These are phyloP conservation scores for Backusella liffmaniae DNA, from an alignment of 192 early-diverging fungal species.

Conservation along the genomic window DNA sequence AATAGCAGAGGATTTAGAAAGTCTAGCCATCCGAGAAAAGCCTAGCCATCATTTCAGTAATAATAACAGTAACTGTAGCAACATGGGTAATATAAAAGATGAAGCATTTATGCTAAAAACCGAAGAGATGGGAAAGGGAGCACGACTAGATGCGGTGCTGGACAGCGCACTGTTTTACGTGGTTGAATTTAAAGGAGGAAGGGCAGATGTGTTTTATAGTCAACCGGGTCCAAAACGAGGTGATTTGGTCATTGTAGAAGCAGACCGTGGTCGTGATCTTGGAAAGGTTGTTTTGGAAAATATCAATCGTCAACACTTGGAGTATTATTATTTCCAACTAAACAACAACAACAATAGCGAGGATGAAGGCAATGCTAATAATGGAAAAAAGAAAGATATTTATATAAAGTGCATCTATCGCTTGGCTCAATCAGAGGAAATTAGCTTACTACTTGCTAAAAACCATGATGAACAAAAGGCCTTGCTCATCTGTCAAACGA, in stretches of 20 bases:
- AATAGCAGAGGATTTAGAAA: constrained; percentile 15
- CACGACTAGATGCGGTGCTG: constrained; percentile 37
- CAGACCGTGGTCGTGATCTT: constrained; percentile 88
- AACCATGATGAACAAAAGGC: constrained; percentile 90
- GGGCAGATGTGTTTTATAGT: constrained; percentile 79
- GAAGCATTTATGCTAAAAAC: constrained; percentile 21
- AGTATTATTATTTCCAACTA: constrained; percentile 40
- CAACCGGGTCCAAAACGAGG: constrained; percentile 39
- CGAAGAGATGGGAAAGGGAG: constrained; percentile 45
- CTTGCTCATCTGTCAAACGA: constrained; percentile 79
- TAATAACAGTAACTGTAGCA: not conserved
- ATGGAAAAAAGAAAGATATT: not conserved
- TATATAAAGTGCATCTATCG: constrained; percentile 90
- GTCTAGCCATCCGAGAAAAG: constrained; percentile 17
- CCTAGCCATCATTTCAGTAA: not conserved
- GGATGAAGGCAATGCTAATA: constrained; percentile 38
- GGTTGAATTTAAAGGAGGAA: constrained; percentile 86
- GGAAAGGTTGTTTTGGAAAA: constrained; percentile 75
- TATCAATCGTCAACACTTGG: constrained; percentile 51
- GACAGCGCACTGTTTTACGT: constrained; percentile 66
- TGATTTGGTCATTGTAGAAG: constrained; percentile 84
- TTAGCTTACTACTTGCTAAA: constrained; percentile 75
- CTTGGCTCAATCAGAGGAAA: constrained; percentile 73
- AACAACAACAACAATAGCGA: constrained; percentile 25
- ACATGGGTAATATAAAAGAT: constrained; percentile 35